phyloP scores from a whole-genome alignment of 345 rosid genomes.

The Erodium maritimum region DNA sequence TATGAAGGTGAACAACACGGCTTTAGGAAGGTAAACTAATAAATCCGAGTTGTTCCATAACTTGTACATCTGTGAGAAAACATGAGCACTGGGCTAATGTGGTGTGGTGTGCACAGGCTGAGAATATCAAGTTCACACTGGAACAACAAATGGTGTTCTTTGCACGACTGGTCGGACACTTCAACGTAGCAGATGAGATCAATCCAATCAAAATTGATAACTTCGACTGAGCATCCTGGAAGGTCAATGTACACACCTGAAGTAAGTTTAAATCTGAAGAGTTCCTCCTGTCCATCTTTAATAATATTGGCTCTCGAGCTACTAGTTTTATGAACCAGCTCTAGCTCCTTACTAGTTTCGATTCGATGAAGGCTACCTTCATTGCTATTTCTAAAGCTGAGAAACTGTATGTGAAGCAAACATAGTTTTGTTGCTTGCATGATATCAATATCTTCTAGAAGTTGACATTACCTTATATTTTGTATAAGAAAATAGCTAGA shows the following conservation, averaged over 20 bases:
- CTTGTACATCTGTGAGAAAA: background rate
- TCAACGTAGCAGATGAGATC: constrained; percentile 65
- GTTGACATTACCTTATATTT: no score
- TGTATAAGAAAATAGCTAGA: no score
- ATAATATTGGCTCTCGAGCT: no score
- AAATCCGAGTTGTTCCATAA: background rate
- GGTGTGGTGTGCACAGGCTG: constrained; percentile 49
- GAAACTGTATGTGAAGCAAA: no score
- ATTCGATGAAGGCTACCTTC: no score
- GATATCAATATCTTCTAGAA: no score
- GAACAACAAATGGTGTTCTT: constrained; percentile 93
- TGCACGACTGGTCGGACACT: constrained; percentile 60
- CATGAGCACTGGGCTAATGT: constrained; percentile 8
- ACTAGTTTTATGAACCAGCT: no score
- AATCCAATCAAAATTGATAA: constrained; percentile 62
- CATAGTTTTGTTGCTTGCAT: no score
- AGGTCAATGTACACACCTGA: background rate
- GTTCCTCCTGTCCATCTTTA: no score
- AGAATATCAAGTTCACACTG: constrained; percentile 77
- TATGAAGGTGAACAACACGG: constrained; percentile 97
- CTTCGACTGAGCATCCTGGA: constrained; percentile 32
- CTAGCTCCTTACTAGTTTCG: no score
- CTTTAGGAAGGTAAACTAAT: constrained; percentile 63
- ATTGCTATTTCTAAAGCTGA: no score
- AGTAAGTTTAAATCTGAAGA: no score